phyloP scores from a whole-genome alignment of 345 rosid genomes.

The Dovyalis caffra region DNA sequence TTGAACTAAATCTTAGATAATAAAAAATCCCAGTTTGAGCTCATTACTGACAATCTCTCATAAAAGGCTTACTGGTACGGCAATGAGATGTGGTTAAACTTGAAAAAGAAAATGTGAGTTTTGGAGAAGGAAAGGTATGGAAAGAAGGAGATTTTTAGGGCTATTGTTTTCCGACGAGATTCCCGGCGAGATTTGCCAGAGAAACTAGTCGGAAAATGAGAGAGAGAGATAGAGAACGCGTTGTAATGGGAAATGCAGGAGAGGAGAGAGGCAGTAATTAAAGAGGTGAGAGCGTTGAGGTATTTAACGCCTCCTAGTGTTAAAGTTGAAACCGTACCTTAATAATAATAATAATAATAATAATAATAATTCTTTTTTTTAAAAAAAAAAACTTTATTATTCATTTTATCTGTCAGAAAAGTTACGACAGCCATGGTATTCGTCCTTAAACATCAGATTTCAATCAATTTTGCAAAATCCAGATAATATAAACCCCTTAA shows the following conservation, averaged over 20 bases:
- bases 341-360: too few relatives aligned
- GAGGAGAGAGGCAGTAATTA: slow-evolving; percentile 26
- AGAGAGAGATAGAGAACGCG: background rate
- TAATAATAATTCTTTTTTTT: background rate
- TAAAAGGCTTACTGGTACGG: background rate
- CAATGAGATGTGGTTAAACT: background rate
- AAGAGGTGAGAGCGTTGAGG: slow-evolving; percentile 30
- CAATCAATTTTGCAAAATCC: too few relatives aligned
- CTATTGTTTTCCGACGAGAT: slow-evolving; percentile 14
- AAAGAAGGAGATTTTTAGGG: background rate
- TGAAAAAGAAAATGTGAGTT: background rate
- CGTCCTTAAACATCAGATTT: too few relatives aligned
- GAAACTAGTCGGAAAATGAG: slow-evolving; percentile 13
- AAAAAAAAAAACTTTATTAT: background rate
- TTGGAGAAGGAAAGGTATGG: background rate
- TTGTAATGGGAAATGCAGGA: background rate
- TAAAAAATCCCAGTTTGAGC: background rate
- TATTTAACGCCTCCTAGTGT: background rate
- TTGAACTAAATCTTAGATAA: background rate
- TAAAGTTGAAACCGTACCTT: background rate
- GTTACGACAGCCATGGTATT: too few relatives aligned
- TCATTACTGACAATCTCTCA: slow-evolving; percentile 1
- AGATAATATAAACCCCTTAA: too few relatives aligned
- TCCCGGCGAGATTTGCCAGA: slow-evolving; percentile 38
- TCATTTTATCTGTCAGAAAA: background rate